Base-by-base conservation (phyloP, 1,284 basidiomycete genomes). In the Apiotrichum sp. region DNA sequence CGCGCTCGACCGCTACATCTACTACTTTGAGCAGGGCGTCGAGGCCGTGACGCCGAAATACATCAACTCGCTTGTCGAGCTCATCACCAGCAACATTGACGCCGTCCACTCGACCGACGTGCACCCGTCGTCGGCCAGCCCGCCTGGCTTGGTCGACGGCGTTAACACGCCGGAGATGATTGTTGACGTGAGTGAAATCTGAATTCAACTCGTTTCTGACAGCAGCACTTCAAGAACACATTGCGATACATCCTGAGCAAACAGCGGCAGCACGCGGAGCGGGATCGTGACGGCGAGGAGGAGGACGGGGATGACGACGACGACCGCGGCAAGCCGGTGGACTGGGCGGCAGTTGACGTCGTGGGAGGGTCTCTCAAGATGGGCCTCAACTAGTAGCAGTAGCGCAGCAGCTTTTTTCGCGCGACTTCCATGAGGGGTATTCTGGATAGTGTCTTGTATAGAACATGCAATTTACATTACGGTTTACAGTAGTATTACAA, bases 11-110 rank as follows among this genome's bases (percentile, higher is more conserved):
- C 86, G 73, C 57, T 96, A 96, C 72, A 77, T 96, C 50, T 96
- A 91, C 76, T 96, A 95, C 76, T 86, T 95, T 61, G 93, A 97
- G 69, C 88, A 86, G 55, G 88, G 87, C 44, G 89, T 90, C 22
- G 84, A 89, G 57, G 90, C 89, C 22, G 92, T 95, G 54, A 89
- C 90, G 34, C 85, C 93, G 13, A 95, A 93, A 78, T 96, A 93
- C 66, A 86, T 96, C 61, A 95, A 93, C 76, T 89, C 87, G 59
- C 83, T 96, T 47, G 89, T 96, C 29, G 92, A 96, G 69, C 82
- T 96, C 36, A 93, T 96, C 73, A 89, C 89, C 0, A 85, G 86
- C 29, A 89, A 87, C 66, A 89, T 96, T 72, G 92, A 96, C 76
- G 85, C 83, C 61, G 87, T 93, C 63, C 83, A 86, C 44, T 86